Evolutionary conservation across 495 filamentous ascomycete species (phyloP), one percentile per base, ranked within the genome.

Genomic region (Geoglossum glabrum): DNA sequence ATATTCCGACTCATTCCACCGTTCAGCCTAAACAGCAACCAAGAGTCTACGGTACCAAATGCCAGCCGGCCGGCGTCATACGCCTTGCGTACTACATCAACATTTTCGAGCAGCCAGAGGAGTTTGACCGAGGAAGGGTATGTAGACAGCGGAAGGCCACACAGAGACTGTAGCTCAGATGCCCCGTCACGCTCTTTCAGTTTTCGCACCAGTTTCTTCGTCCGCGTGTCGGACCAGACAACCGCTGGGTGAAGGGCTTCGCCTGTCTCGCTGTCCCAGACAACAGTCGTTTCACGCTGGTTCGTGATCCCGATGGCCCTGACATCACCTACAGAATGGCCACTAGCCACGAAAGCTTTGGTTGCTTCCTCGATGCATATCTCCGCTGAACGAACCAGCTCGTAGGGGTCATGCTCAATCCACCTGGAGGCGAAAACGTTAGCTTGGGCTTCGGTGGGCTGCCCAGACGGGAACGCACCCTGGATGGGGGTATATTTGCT

Each of bases 41-140:
- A 97, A 0, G 82, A 81, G 66, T 97, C 90, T 57, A 94, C 82
- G n/a, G 90, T 95, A 47, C 90, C 90, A 63, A 97, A 95, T 23
- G 85, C 82, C 27, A 93, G 76, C 7, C 84, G 82, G 26, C 85
- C 80, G 40, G 83, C 81, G 25, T 90, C 82, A 67, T 94, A 89
- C 0, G 87, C 87, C 57, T 83, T 70, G 60, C 77, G 77, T 60
- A 95, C 86, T 40, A 74, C 74, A 11, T 81, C 75, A 11, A 84
- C 74, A 64, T 95, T 83, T 50, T 78, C 73, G 58, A 93, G 70
- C 64, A 97, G 73, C 90, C 90, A 97, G 49, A 87, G 68, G 27
- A 97, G 73, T 67, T 95, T 95, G 55, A 92, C 81, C 50, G 86
- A 85, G 19, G 90, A 94, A 33, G 89, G 90, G 67, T 97, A 97